These are phyloP conservation scores for Zygotorulaspora mrakii DNA, from an alignment of 1,139 yeast species.

Conservation along the genomic window DNA sequence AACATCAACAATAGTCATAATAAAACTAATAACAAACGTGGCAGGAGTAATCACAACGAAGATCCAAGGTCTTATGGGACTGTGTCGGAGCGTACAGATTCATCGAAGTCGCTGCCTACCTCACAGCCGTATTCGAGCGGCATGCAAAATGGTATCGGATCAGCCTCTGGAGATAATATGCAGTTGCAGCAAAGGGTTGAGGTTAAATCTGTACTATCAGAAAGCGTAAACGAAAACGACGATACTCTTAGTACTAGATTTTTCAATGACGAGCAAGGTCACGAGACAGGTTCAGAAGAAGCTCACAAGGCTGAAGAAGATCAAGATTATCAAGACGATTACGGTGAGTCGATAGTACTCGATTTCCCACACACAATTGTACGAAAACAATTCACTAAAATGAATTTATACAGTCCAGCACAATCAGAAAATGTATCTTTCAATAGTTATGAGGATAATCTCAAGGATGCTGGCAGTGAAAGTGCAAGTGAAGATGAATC, in stretches of 20 bases:
- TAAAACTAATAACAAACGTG: neutral
- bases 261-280: slow-evolving; percentile 3
- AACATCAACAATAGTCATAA: neutral
- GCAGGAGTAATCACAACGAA: neutral
- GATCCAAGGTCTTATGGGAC: slow-evolving; percentile 1
- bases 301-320: neutral
- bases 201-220: slow-evolving; percentile 11
- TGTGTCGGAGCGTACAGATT: slow-evolving; percentile 1
- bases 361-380: slow-evolving; percentile 19
- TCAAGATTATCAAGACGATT: slow-evolving; percentile 6
- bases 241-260: neutral
- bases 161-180: no score
- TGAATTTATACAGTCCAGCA: slow-evolving; percentile 8
- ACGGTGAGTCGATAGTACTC: slow-evolving; percentile 25
- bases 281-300: no score
- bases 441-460: slow-evolving; percentile 16
- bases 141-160: neutral
- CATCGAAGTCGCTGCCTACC: neutral
- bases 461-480: no score
- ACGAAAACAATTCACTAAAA: slow-evolving; percentile 5
- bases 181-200: slow-evolving; percentile 7
- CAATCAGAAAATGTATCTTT: slow-evolving; percentile 18
- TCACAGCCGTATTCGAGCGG: neutral
- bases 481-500: slow-evolving; percentile 5
- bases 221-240: slow-evolving; percentile 6